Evolutionary conservation across 2,329 filamentous ascomycete genomes (phyloP).

Genomic region (Pyrenochaeta sp.): DNA sequence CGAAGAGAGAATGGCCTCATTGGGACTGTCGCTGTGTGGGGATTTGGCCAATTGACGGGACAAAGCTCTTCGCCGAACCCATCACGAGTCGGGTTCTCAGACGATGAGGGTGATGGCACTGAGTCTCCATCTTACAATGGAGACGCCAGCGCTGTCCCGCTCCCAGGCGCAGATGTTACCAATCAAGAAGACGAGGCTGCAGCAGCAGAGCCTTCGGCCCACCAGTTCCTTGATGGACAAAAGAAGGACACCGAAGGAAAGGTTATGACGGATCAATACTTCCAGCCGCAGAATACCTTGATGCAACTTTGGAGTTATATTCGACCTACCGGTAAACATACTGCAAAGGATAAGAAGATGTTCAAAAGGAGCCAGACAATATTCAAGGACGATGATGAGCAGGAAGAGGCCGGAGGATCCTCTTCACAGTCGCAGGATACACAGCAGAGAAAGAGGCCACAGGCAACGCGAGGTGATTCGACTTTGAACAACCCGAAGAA

Average conservation of each 20-base stretch:
- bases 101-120: slow-evolving; percentile 35
- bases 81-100: slow-evolving; percentile 43
- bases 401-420: slow-evolving; percentile 22
- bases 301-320: slow-evolving; percentile 76
- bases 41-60: slow-evolving; percentile 89
- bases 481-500: slow-evolving; percentile 54
- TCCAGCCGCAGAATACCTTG: slow-evolving; percentile 50
- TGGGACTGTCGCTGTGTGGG: slow-evolving; percentile 90
- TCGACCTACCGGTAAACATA: slow-evolving; percentile 67
- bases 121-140: slow-evolving; percentile 44
- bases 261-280: slow-evolving; percentile 24
- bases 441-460: slow-evolving; percentile 48
- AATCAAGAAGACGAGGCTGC: slow-evolving; percentile 68
- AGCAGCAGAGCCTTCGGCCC: slow-evolving; percentile 42
- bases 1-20: slow-evolving; percentile 89
- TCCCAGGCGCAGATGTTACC: slow-evolving; percentile 71
- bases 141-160: slow-evolving; percentile 67
- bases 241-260: slow-evolving; percentile 31
- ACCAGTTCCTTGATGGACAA: slow-evolving; percentile 40
- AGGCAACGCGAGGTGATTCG: slow-evolving; percentile 59
- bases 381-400: slow-evolving; percentile 29
- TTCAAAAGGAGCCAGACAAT: slow-evolving; percentile 50
- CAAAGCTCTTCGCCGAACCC: slow-evolving; percentile 69
- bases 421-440: slow-evolving; percentile 22
- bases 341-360: slow-evolving; percentile 71